A percentile compares a stretch with the other conserved stretches of the same genome.
These are phyloP conservation scores for Ascochyta fabae DNA, from an alignment of 2,329 filamentous ascomycete species.

Conservation along the genomic window DNA sequence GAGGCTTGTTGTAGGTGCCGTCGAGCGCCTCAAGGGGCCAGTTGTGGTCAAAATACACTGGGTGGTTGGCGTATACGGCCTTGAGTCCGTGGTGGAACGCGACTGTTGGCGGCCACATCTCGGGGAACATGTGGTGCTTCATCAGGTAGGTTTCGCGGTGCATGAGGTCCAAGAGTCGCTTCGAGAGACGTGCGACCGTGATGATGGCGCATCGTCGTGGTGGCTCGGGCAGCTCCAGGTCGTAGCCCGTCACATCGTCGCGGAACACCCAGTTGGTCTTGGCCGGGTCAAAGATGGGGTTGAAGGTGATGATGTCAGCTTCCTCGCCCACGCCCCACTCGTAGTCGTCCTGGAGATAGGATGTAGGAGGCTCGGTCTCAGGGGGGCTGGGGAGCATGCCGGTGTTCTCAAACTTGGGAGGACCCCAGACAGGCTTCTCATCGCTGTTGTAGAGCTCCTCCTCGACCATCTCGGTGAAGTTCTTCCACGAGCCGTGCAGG, in stretches of 20 bases:
- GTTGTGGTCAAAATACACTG: conserved; percentile 78
- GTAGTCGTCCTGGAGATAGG: conserved; percentile 68
- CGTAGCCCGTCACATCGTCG: conserved; percentile 72
- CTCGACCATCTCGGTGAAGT: conserved; percentile 71
- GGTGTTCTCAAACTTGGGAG: conserved; percentile 53
- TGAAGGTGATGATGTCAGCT: conserved; percentile 75
- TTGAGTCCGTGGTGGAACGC: conserved; percentile 80
- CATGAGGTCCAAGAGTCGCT: conserved; percentile 75
- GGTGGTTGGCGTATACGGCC: conserved; percentile 78
- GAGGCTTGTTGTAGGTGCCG: conserved; percentile 57
- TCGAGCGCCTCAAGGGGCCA: conserved; percentile 63
- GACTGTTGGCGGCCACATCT: conserved; percentile 78
- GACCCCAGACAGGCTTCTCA: conserved; percentile 69
- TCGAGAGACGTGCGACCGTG: conserved; percentile 76
- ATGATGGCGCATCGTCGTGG: conserved; percentile 79
- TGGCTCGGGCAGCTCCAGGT: conserved; percentile 60
- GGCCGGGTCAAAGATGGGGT: conserved; percentile 79
- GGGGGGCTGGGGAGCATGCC: conserved; percentile 65
- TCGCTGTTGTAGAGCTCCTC: conserved; percentile 58
- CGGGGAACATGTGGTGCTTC: conserved; percentile 75
- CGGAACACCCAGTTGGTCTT: conserved; percentile 76
- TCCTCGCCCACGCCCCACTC: conserved; percentile 79
- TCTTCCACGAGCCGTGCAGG: conserved; percentile 70
- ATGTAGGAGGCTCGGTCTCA: conserved; percentile 68
- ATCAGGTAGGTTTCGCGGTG: conserved; percentile 76